Evolutionary conservation across 257 asterid species (phyloP).

Genomic region (Parsonsia alboflavescens): DNA sequence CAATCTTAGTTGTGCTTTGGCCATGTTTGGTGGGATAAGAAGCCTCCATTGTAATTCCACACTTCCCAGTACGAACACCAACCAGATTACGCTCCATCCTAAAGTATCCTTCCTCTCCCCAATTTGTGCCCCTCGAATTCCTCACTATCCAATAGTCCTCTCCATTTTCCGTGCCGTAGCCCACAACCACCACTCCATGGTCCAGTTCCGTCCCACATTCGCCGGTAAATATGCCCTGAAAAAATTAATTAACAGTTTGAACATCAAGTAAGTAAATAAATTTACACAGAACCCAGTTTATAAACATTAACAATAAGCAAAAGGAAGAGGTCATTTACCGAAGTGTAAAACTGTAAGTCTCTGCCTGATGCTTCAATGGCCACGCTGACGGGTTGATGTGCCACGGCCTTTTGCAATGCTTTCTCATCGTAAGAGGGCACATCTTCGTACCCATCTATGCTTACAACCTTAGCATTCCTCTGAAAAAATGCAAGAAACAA

Average conservation of each 20-base stretch:
- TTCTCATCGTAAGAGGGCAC: constrained; percentile 55
- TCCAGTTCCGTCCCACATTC: constrained; percentile 54
- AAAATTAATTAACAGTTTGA: neutral
- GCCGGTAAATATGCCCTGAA: constrained; percentile 63
- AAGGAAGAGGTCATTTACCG: constrained; percentile 30
- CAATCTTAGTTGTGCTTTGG: neutral
- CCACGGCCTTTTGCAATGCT: constrained; percentile 70
- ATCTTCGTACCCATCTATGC: constrained; percentile 77
- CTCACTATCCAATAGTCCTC: constrained; percentile 70
- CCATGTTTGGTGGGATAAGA: constrained; percentile 64
- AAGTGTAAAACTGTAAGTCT: constrained; percentile 62
- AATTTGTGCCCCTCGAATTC: constrained; percentile 74
- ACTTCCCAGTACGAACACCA: constrained; percentile 35
- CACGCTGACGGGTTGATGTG: constrained; percentile 79
- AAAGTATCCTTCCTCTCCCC: constrained; percentile 86
- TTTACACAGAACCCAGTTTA: neutral
- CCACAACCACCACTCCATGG: constrained; percentile 83
- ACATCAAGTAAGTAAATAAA: too few species aligned
- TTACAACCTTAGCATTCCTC: constrained; percentile 68
- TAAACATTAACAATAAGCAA: neutral
- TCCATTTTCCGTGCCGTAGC: constrained; percentile 63
- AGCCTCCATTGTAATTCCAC: constrained; percentile 67
- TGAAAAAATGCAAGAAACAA: constrained; percentile 17
- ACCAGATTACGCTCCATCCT: constrained; percentile 47
- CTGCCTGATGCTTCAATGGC: constrained; percentile 84